A percentile compares a stretch with the other conserved stretches of the same genome.
Conservation (phyloP, 352 stramenopile genomes). For the Phytophthora macrochlamydospora region DNA sequence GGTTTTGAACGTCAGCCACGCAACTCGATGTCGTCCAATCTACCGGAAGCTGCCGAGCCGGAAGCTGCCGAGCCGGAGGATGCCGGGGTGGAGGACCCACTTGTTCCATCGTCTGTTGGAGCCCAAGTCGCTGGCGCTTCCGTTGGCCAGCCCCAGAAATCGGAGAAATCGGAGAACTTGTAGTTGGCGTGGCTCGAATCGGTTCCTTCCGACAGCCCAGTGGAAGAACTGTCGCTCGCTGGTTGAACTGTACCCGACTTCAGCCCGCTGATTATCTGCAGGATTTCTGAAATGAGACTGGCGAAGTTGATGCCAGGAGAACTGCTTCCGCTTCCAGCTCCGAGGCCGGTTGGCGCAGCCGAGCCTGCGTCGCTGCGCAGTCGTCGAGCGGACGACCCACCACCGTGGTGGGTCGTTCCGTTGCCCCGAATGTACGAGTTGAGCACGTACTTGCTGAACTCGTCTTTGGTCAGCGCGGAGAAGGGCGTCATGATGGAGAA, state of each 20-base stretch:
- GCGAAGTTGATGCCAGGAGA: constrained; percentile 16
- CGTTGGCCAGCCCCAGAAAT: constrained; percentile 27
- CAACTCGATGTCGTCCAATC: constrained; percentile 55
- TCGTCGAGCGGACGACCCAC: constrained; percentile 13
- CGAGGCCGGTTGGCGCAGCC: not conserved
- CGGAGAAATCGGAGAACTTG: constrained; percentile 35
- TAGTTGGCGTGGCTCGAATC: constrained; percentile 17
- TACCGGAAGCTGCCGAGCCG: constrained; percentile 35
- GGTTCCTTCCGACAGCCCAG: constrained; percentile 9
- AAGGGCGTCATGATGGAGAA: constrained; percentile 70
- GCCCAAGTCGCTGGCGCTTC: constrained; percentile 1
- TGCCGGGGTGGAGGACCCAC: too few species aligned
- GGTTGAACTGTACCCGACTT: constrained; percentile 9
- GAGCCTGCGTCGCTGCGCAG: constrained; percentile 20
- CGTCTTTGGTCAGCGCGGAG: constrained; percentile 40
- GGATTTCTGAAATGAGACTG: constrained; percentile 11
- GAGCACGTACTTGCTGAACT: constrained; percentile 47
- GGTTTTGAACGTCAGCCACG: constrained; percentile 90
- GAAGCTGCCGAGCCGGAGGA: not conserved
- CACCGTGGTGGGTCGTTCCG: constrained; percentile 18
- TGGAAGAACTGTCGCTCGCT: constrained; percentile 19
- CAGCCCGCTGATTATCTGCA: constrained; percentile 11
- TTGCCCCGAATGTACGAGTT: constrained; percentile 46
- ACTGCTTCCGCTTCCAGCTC: constrained; percentile 8
- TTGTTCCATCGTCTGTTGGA: not conserved